Evolutionary conservation across 2,329 filamentous ascomycete species (phyloP).

Genomic region (Ceratocystis lukuohia): DNA sequence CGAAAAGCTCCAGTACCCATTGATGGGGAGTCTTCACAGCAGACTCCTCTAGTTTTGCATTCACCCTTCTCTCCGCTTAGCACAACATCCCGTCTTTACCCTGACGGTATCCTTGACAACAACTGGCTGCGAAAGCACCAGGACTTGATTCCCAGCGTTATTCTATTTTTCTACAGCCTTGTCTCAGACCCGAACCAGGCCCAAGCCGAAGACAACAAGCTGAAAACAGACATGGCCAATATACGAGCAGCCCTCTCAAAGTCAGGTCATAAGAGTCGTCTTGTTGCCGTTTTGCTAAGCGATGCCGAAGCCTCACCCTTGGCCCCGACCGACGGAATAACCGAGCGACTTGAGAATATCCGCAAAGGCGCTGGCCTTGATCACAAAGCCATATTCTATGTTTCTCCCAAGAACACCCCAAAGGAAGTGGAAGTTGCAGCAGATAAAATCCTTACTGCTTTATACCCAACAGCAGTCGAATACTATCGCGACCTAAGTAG

Average conservation of each 20-base stretch:
- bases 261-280: conserved; percentile 64
- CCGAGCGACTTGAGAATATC: conserved; percentile 64
- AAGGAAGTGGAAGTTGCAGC: conserved; percentile 62
- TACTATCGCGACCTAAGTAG: conserved; percentile 94
- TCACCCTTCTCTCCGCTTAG: conserved; percentile 86
- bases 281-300: conserved; percentile 65
- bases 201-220: conserved; percentile 69
- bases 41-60: conserved; percentile 50
- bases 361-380: conserved; percentile 68
- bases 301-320: conserved; percentile 41
- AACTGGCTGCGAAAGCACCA: conserved; percentile 86
- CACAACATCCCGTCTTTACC: conserved; percentile 68
- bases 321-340: conserved; percentile 41
- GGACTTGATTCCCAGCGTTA: conserved; percentile 63
- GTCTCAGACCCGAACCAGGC: conserved; percentile 58
- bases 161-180: conserved; percentile 69
- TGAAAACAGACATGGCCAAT: conserved; percentile 75
- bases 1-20: conserved; percentile 42
- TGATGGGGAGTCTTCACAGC: conserved; percentile 33
- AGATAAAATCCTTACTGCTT: conserved; percentile 54
- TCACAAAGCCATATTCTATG: conserved; percentile 71
- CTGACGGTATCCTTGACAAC: conserved; percentile 73
- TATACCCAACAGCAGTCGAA: conserved; percentile 66
- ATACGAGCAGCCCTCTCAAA: conserved; percentile 53
- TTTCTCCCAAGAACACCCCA: conserved; percentile 58